Evolutionary conservation across 805 yeast species (phyloP).

Genomic region (Saturnispora dispora): DNA sequence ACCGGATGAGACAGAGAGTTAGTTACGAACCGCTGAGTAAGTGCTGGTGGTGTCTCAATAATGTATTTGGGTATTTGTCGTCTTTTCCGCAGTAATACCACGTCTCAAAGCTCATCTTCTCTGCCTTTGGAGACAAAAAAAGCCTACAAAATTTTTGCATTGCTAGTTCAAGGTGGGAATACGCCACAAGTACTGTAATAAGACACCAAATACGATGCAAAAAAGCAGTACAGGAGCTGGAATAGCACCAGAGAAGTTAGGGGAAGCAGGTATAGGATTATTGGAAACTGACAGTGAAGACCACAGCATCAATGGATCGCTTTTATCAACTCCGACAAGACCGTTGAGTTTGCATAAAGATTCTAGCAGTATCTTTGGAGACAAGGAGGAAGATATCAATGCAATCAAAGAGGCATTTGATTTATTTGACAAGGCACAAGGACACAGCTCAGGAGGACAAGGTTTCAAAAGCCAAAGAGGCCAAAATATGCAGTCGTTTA

Average conservation of each 20-base stretch:
- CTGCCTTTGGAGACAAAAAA: not conserved
- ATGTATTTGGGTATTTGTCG: not conserved
- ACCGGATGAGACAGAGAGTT: not conserved
- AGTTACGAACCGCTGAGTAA: not conserved
- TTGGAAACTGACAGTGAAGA: not conserved
- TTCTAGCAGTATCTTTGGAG: constrained; percentile 4
- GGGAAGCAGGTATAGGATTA: not conserved
- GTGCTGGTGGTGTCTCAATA: not conserved
- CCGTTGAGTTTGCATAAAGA: constrained; percentile 16
- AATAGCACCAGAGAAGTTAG: not conserved
- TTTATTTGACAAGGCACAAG: constrained; percentile 18
- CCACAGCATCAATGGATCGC: constrained; percentile 7
- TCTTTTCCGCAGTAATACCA: not conserved
- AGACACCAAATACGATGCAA: constrained; percentile 7
- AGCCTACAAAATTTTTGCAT: not conserved
- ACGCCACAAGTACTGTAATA: not conserved
- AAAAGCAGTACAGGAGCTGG: constrained; percentile 21
- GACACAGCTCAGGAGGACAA: not conserved
- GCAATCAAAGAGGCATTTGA: constrained; percentile 26
- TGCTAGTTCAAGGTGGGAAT: not conserved
- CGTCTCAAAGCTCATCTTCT: not conserved
- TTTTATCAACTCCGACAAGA: constrained; percentile 19
- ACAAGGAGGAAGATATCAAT: constrained; percentile 6
- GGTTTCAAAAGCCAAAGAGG: not conserved
- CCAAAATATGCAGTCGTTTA: not conserved